Base-by-base conservation (phyloP, 306 rosid species). In the Sicyos edulis region DNA sequence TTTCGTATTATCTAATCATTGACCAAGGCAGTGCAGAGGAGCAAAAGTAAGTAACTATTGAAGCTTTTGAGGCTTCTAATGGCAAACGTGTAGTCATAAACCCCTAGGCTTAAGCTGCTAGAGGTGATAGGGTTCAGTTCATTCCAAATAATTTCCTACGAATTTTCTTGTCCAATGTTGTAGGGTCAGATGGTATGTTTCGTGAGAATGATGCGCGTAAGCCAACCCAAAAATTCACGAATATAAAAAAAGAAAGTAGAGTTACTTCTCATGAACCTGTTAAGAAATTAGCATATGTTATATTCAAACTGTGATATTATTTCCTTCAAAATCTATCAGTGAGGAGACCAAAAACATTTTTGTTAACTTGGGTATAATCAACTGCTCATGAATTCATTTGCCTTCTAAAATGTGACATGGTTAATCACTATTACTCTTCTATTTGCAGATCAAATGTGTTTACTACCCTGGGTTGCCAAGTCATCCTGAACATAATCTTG, bases 401-500 rank as follows among this genome's bases (percentile, higher is more conserved):
- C 72, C 13, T 47, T 21, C 2, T 45, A 0, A 13, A n/a, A 68
- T 24, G 44, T 22, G 72, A 68, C 13, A 2, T 60, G 64, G 24
- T 8, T 9, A 66, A 19, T 20, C 20, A 11, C 40, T 34, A 34
- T 6, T 6, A 11, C 29, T 20, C 50, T 24, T 21, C 20, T 15
- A 14, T 79, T 77, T 76, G 77, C 89, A 92, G 98, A 96, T 92
- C 85, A 87, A 81, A 37, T 86, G 55, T 22, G 98, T 92, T 51
- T 90, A 90, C 82, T 92, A 92, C 84, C 98, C 96, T 16, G 98
- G 93, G 74, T 77, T 92, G 85, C 79, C 84, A 29, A 92, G 90
- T 80, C 98, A 92, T 84, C 96, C 98, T 76, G 96, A 92, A 65
- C 89, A 92, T 40, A 85, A 88, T 62, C 96, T 92, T 75, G 98